phyloP scores from a whole-genome alignment of 441 rosid genomes.

The Pelargonium cotyledonis region DNA sequence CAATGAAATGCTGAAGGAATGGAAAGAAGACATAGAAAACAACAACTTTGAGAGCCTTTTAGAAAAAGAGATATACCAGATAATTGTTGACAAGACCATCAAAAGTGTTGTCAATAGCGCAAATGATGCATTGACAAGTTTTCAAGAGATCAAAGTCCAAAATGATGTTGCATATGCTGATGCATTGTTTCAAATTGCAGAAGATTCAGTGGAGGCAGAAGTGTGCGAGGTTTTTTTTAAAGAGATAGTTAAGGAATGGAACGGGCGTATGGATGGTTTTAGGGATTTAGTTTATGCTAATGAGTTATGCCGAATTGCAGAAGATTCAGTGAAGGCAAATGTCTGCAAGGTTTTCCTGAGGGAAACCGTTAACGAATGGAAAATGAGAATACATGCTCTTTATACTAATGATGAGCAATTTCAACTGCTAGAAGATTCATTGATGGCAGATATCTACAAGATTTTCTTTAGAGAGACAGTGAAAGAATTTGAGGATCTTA shows the following conservation, averaged over 20 bases:
- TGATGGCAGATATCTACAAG: too few relatives aligned
- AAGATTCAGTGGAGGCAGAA: slow-evolving; percentile 14
- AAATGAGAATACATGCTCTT: slow-evolving; percentile 17
- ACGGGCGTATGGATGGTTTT: slow-evolving; percentile 19
- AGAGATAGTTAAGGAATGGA: slow-evolving; percentile 27
- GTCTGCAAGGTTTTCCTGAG: background rate
- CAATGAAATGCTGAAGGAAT: slow-evolving; percentile 21
- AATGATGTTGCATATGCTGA: background rate
- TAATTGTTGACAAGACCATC: slow-evolving; percentile 24
- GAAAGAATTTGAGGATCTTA: too few relatives aligned
- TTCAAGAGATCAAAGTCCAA: slow-evolving; percentile 11
- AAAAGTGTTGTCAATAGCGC: slow-evolving; percentile 18
- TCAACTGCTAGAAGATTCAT: too few relatives aligned
- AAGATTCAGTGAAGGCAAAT: slow-evolving; percentile 19
- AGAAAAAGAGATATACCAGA: slow-evolving; percentile 20
- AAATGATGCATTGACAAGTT: slow-evolving; percentile 11
- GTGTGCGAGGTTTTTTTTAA: slow-evolving; percentile 3
- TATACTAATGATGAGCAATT: too few relatives aligned
- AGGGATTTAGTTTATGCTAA: background rate
- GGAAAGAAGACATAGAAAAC: slow-evolving; percentile 25
- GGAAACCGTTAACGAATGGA: slow-evolving; percentile 18
- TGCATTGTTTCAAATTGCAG: slow-evolving; percentile 18
- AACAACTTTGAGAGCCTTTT: slow-evolving; percentile 15
- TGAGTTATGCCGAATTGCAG: slow-evolving; percentile 18
- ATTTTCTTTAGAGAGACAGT: too few relatives aligned